These are phyloP conservation scores for Pseudonectria buxi DNA, from an alignment of 2,329 filamentous ascomycete genomes.

Conservation along the genomic window DNA sequence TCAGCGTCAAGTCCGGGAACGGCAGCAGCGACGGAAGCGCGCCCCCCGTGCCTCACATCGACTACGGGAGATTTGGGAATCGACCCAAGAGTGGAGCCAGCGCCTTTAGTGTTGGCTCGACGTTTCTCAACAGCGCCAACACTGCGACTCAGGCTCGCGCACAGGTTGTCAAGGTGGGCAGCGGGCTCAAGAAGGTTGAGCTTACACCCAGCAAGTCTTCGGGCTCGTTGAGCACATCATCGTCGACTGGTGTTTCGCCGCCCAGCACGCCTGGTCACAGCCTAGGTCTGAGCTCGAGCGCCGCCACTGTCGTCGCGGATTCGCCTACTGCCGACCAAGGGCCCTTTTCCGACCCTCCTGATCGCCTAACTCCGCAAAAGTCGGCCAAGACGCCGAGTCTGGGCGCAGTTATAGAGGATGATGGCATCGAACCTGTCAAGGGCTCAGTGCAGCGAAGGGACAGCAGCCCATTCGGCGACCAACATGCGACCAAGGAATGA, in stretches of 20 bases:
- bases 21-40: conserved; percentile 46
- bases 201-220: conserved; percentile 30
- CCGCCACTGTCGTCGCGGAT: conserved; percentile 44
- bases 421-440: conserved; percentile 31
- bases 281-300: conserved; percentile 33
- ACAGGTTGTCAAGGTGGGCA: conserved; percentile 54
- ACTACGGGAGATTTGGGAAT: conserved; percentile 52
- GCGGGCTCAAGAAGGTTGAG: conserved; percentile 40
- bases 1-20: conserved; percentile 75
- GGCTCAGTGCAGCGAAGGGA: conserved; percentile 23
- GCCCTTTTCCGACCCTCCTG: conserved; percentile 53
- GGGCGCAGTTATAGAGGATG: conserved; percentile 49
- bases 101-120: conserved; percentile 61
- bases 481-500: conserved; percentile 49
- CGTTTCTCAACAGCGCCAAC: conserved; percentile 59
- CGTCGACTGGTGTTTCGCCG: conserved; percentile 9
- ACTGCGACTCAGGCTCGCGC: conserved; percentile 52
- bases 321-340: conserved; percentile 46
- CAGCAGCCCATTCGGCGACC: conserved; percentile 50
- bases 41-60: conserved; percentile 68
- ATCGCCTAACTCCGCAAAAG: conserved; percentile 21
- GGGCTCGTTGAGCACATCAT: conserved; percentile 19
- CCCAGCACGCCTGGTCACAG: conserved; percentile 16
- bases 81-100: conserved; percentile 49
- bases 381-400: conserved; percentile 38